A percentile compares a stretch with the other conserved stretches of the same genome.
These are phyloP conservation scores for Psilocybe subaeruginosa DNA, from an alignment of 768 basidiomycete species.

Conservation along the genomic window DNA sequence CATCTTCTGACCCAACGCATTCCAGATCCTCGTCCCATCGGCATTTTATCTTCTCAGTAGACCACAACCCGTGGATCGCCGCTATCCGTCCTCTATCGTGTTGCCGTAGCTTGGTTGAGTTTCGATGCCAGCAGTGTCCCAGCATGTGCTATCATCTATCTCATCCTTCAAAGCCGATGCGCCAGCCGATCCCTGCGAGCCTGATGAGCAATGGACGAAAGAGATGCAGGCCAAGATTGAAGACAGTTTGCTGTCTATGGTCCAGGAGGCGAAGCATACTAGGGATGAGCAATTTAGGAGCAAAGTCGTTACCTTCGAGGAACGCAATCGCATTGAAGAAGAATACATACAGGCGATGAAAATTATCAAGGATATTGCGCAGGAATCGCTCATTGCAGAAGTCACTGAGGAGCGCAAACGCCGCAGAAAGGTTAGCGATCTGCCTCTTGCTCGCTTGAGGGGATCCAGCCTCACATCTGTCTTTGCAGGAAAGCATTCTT, in stretches of 20 bases:
- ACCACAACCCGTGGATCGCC: constrained; percentile 18
- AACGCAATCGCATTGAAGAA: constrained; percentile 35
- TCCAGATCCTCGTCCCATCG: constrained; percentile 19
- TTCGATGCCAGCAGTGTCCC: constrained; percentile 40
- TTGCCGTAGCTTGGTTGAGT: constrained; percentile 4
- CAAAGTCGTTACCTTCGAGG: constrained; percentile 32
- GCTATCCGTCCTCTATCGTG: constrained; percentile 15
- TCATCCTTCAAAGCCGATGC: constrained; percentile 24
- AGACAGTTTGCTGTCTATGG: constrained; percentile 39
- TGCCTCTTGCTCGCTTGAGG: constrained; percentile 30
- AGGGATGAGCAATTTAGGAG: constrained; percentile 53
- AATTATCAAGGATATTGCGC: constrained; percentile 45
- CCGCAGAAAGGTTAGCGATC: constrained; percentile 41
- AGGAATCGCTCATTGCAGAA: constrained; percentile 46
- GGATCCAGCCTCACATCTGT: background rate
- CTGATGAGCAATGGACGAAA: constrained; percentile 59
- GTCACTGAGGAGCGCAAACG: constrained; percentile 53
- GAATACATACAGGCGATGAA: constrained; percentile 46
- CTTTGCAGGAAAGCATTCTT: background rate
- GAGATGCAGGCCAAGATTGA: constrained; percentile 52
- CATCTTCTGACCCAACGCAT: constrained; percentile 23
- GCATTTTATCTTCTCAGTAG: constrained; percentile 16
- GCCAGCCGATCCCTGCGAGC: constrained; percentile 41
- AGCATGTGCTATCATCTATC: constrained; percentile 28
- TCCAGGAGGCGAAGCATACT: constrained; percentile 68